Evolutionary conservation across 345 rosid genomes (phyloP), one percentile per base, ranked within the genome.

Genomic region (Sisymbrium irio): DNA sequence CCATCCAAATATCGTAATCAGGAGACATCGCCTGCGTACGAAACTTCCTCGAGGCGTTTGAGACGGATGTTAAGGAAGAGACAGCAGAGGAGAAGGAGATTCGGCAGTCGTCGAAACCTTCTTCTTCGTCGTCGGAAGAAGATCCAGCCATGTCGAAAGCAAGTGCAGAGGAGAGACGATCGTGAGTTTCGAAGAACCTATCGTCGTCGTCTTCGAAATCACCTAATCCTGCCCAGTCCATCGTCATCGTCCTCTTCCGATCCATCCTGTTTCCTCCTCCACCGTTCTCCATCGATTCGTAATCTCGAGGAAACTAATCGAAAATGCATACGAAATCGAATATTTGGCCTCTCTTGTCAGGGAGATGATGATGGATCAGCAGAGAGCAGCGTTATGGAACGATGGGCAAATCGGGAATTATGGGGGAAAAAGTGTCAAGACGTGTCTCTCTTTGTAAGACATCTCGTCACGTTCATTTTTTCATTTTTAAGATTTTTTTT

Each of bases 1-100:
- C 81, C 96, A 86, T 88, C 98, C 98, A 95, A 22, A 92, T 65
- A 45, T 92, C 82, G 69, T 95, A 95, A 32, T 92, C 87, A 2
- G 83, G 85, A 0, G 81, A 71, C 81, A 83, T 79, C 1, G 82
- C 49, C 64, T 83, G 80, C 49, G 49, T 77, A 0, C 82, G 83
- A 62, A 80, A 84, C 47, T 79, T 82, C 19, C 85, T 83, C 7
- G 86, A 64, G 41, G 81, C 63, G 22, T 80, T 46, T 0, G 80
- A 51, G 5, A 71, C 74, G 56, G 62, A 65, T 18, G 80, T 65
- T 32, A 69, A 61, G 27, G 86, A 74, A 19, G 96, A 79, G 1
- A 74, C 79, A 62, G 88, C 56, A 44, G 93, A 80, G 74, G 89
- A 79, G 56, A 87, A 90, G 2, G 98, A 92, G 74, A 83, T 44